Percentiles rank a stretch among this genome's conserved stretches.
Evolutionary conservation across 2,329 filamentous ascomycete species (phyloP).

Genomic region (Diaporthe humulicola): DNA sequence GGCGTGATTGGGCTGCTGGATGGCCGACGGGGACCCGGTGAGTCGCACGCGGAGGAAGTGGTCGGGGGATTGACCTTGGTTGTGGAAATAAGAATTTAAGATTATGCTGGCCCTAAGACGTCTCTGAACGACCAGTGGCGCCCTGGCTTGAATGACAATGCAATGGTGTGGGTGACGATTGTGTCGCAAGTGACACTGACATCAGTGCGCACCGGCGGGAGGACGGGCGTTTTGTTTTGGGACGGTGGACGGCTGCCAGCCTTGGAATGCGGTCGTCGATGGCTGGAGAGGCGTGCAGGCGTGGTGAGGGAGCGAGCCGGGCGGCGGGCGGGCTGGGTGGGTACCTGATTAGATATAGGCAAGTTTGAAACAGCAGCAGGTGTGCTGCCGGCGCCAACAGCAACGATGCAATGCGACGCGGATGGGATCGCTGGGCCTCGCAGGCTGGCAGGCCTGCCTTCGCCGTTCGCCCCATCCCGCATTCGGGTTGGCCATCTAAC

Average conservation of each 20-base stretch:
- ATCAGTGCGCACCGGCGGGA: conserved; percentile 23
- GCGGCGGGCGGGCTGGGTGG: conserved; percentile 6
- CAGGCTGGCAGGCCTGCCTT: neutral
- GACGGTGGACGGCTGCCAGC: conserved; percentile 4
- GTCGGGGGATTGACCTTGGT: conserved; percentile 35
- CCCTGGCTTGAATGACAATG: neutral
- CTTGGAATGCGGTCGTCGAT: conserved; percentile 27
- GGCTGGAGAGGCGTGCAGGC: conserved; percentile 11
- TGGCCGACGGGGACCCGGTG: conserved; percentile 23
- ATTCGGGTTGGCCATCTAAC: neutral
- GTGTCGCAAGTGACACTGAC: conserved; percentile 22
- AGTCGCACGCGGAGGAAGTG: conserved; percentile 12
- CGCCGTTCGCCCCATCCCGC: conserved; percentile 3
- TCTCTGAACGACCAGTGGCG: conserved; percentile 1
- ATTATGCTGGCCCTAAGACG: conserved; percentile 16
- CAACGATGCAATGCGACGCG: neutral
- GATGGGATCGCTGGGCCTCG: neutral
- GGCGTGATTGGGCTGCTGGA: conserved; percentile 30
- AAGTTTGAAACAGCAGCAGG: conserved; percentile 8
- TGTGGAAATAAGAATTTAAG: conserved; percentile 23
- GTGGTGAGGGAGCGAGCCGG: conserved; percentile 10
- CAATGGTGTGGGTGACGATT: conserved; percentile 13
- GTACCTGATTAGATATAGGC: conserved; percentile 27
- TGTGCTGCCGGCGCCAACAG: neutral
- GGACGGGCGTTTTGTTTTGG: conserved; percentile 14